Evolutionary conservation across 495 filamentous ascomycete genomes (phyloP).

Genomic region (Sabuloglossum arenarium): DNA sequence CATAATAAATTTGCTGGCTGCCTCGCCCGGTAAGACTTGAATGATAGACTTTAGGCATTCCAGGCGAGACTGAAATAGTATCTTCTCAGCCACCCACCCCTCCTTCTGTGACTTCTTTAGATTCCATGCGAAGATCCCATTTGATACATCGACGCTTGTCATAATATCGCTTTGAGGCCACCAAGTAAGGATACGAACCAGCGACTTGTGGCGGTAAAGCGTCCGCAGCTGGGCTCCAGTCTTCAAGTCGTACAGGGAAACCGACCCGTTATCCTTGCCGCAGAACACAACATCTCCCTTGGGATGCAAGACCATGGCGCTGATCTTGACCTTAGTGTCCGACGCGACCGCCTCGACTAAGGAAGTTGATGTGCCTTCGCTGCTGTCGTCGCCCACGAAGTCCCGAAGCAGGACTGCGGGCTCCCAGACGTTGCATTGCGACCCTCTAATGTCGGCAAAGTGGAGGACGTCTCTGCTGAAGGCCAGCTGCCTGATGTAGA

Average conservation of each 20-base stretch:
- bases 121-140: background rate
- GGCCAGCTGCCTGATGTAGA: constrained; percentile 11
- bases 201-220: constrained; percentile 11
- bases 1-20: background rate
- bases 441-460: constrained; percentile 17
- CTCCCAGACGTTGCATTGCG: constrained; percentile 18
- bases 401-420: background rate
- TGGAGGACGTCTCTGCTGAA: constrained; percentile 14
- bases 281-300: constrained; percentile 10
- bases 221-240: constrained; percentile 7
- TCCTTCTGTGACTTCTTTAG: background rate
- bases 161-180: background rate
- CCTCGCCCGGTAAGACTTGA: background rate
- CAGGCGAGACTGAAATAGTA: background rate
- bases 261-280: constrained; percentile 14
- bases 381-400: background rate
- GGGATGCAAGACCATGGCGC: constrained; percentile 8
- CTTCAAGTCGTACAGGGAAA: constrained; percentile 10
- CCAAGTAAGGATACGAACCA: background rate
- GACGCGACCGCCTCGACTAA: too few relatives aligned
- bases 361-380: too few relatives aligned
- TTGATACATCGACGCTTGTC: background rate
- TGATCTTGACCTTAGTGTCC: too few relatives aligned
- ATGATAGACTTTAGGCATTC: background rate
- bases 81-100: background rate